Conservation (phyloP, 306 rosid species). For the Elaeagnus macrophylla region DNA sequence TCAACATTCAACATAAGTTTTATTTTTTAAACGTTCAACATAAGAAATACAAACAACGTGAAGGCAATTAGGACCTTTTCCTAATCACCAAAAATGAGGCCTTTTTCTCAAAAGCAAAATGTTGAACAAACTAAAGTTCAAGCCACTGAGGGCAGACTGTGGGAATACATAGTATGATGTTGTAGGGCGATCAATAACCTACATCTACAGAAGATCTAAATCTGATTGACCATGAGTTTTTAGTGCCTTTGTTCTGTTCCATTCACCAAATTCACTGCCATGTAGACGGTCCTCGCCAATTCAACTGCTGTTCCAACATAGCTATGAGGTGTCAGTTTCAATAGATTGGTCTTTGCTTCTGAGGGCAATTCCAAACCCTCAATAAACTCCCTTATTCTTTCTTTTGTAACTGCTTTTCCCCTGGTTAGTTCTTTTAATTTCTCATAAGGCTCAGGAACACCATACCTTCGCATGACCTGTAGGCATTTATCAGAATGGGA, state of each 20-base stretch:
- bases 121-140: too few relatives aligned
- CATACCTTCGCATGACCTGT: constrained; percentile 89
- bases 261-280: constrained; percentile 28
- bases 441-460: constrained; percentile 92
- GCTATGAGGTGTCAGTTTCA: constrained; percentile 58
- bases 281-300: constrained; percentile 56
- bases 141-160: too few relatives aligned
- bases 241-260: not conserved
- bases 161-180: too few relatives aligned
- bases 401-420: constrained; percentile 70
- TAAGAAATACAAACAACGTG: too few relatives aligned
- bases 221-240: too few relatives aligned
- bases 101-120: too few relatives aligned
- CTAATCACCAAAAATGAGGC: too few relatives aligned
- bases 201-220: too few relatives aligned
- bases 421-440: constrained; percentile 80
- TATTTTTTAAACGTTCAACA: too few relatives aligned
- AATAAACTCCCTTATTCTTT: constrained; percentile 64
- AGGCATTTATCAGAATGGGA: not conserved
- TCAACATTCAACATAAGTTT: too few relatives aligned
- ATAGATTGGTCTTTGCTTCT: constrained; percentile 55
- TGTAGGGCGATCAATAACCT: too few relatives aligned
- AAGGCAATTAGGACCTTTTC: too few relatives aligned
- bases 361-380: constrained; percentile 62
- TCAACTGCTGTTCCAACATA: constrained; percentile 78